Evolutionary conservation across 805 yeast species (phyloP), one percentile per base, ranked within the genome.

Genomic region (Candida argentea): DNA sequence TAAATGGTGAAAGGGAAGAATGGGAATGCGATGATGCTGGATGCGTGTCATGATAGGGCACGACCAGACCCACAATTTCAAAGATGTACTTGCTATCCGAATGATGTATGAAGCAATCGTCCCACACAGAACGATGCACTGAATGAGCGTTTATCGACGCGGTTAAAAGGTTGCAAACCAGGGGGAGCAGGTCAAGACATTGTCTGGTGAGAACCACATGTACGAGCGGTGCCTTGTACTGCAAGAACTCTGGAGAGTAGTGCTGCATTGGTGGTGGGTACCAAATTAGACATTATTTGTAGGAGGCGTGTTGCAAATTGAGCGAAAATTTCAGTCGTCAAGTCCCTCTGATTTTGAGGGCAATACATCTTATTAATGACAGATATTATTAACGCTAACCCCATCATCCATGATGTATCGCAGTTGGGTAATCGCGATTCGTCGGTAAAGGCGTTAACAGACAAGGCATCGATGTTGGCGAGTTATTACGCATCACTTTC

Each of bases 301-400:
- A n/a, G n/a, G n/a, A n/a, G n/a, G n/a, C n/a, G n/a, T n/a, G n/a
- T n/a, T n/a, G n/a, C n/a, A n/a, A n/a, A n/a, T n/a, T n/a, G n/a
- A n/a, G n/a, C n/a, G n/a, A n/a, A n/a, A n/a, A n/a, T n/a, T n/a
- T n/a, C n/a, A n/a, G n/a, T n/a, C n/a, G n/a, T n/a, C n/a, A n/a
- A n/a, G n/a, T n/a, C n/a, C n/a, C n/a, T n/a, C n/a, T 12, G 15
- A 20, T n/a, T 21, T 8, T 20, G 5, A 9, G 13, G n/a, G 3
- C 23, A 28, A 4, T 11, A n/a, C 33, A 36, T 14, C 23, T n/a
- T n/a, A n/a, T n/a, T n/a, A n/a, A 81, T 79, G 89, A 63, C 85
- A 2, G 95, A 84, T 32, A 80, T 80, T 12, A 77, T 89, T 34
- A 89, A 89, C 52, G 94, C 95, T 17, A 87, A 86, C 48, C 98